Evolutionary conservation across 345 rosid genomes (phyloP).

Genomic region (Citrus sp.): DNA sequence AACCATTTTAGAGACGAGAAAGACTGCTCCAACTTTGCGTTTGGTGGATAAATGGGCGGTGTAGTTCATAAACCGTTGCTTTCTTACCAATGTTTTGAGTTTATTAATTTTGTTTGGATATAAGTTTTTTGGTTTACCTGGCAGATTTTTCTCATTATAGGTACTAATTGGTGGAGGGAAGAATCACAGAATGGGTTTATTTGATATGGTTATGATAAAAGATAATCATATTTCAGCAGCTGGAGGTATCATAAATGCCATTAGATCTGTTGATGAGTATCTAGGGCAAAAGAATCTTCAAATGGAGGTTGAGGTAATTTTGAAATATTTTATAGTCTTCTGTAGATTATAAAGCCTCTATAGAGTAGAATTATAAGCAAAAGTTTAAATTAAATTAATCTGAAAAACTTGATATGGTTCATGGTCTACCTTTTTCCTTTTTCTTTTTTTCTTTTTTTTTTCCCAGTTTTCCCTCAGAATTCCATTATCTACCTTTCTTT

Average conservation of each 20-base stretch:
- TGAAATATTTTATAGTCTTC: neutral
- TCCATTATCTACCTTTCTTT: neutral
- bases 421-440: neutral
- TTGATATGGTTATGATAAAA: slow-evolving; percentile 97
- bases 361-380: neutral
- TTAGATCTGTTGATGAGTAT: slow-evolving; percentile 70
- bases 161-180: slow-evolving; percentile 93
- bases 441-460: too few species aligned
- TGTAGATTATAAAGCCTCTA: neutral
- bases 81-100: neutral
- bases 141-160: slow-evolving; percentile 36
- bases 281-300: slow-evolving; percentile 61
- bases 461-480: neutral
- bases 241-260: slow-evolving; percentile 74
- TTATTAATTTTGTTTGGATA: slow-evolving; percentile 10
- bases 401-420: neutral
- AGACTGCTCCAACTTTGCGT: slow-evolving; percentile 92
- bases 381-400: slow-evolving; percentile 6
- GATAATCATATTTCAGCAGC: slow-evolving; percentile 97
- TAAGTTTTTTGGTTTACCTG: slow-evolving; percentile 23
- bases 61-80: slow-evolving; percentile 26
- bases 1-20: slow-evolving; percentile 81
- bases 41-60: slow-evolving; percentile 99
- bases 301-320: slow-evolving; percentile 90
- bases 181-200: slow-evolving; percentile 94